Evolutionary conservation across 2,329 filamentous ascomycete genomes (phyloP), one percentile per base, ranked within the genome.

Genomic region (Curvularia eragrostidis): DNA sequence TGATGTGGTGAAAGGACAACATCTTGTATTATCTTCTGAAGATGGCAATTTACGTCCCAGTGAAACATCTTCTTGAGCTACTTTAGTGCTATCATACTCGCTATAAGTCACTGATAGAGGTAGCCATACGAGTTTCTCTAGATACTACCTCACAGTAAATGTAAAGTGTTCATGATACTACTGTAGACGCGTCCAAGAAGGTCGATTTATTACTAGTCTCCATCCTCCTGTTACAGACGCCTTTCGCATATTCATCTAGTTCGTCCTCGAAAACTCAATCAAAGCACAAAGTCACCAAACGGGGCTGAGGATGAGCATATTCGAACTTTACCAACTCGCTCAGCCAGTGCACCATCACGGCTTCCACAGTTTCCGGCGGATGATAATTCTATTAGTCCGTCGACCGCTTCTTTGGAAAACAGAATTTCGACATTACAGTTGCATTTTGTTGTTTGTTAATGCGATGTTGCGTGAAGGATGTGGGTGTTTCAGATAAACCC

Each of bases 401-500:
- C n/a, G n/a, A n/a, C n/a, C n/a, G n/a, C n/a, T n/a, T n/a, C n/a
- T n/a, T n/a, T n/a, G n/a, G n/a, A n/a, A 26, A 26, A 4, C 24
- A 4, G 24, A 4, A 3, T 3, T 30, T 10, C 28, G 28, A 12
- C 10, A 30, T 30, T 30, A 8, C 28, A 30, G 10, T 1, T 6
- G 5, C 15, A 13, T 7, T 36, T n/a, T 36, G 28, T 36, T 13
- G 15, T 36, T 15, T 9, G 34, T 36, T 15, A 36, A 36, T n/a
- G 34, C 8, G 34, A 2, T 36, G 15, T 36, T 36, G 34, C 7
- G 24, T 7, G 13, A 34, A 15, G 12, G 32, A 12, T 24, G n/a
- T 15, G 41, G 23, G 6, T 43, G 41, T 38, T 26, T 51, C 52
- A 51, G 49, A 28, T n/a, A 18, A 50, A 42, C 36, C 51, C 41